Base-by-base conservation (phyloP, 805 yeast species). In the Jamesozyma spencerorum region DNA sequence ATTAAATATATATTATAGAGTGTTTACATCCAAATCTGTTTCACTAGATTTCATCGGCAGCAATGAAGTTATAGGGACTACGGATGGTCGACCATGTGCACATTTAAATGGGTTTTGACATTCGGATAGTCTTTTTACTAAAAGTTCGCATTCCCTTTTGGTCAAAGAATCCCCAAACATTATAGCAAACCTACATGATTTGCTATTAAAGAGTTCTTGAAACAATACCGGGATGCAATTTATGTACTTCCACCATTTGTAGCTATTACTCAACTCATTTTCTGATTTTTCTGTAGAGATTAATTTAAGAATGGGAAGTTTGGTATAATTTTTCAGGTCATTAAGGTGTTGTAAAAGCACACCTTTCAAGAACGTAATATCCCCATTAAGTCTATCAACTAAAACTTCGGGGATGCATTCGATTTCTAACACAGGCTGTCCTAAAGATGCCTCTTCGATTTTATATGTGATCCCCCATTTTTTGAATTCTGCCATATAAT, bases 81-180 rank as follows among this genome's bases (percentile, higher is more conserved):
- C 55, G 0, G 86, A 73, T 0, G 94, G 94, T 41, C 95, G 60
- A 0, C 94, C 94, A 57, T 85, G 95, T 0, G 95, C 95, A 65
- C 95, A 86, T 41, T 72, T 77, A 47, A 83, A 81, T 0, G 95
- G 94, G 15, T 68, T 58, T 12, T 60, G 50, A 51, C 94, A 84
- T 3, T 39, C 18, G 0, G 65, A 47, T 22, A 85, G 63, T 1
- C 59, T 45, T 1, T 36, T 27, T 0, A 85, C 49, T 18, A 84
- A 49, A 0, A 54, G 33, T 5, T 48, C 44, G 59, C 85, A 79
- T 38, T 78, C 72, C 0, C 39, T 43, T 2, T 32, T 41, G 0
- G 66, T 49, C 33, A 86, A 54, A 1, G 40, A 30, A 33, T 75
- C 77, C 0, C 94, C 94, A 62, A 85, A 84, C 78, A 70, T 82